Evolutionary conservation across 257 asterid species (phyloP), one percentile per base, ranked within the genome.

Genomic region (Solanum corneliomulleri): DNA sequence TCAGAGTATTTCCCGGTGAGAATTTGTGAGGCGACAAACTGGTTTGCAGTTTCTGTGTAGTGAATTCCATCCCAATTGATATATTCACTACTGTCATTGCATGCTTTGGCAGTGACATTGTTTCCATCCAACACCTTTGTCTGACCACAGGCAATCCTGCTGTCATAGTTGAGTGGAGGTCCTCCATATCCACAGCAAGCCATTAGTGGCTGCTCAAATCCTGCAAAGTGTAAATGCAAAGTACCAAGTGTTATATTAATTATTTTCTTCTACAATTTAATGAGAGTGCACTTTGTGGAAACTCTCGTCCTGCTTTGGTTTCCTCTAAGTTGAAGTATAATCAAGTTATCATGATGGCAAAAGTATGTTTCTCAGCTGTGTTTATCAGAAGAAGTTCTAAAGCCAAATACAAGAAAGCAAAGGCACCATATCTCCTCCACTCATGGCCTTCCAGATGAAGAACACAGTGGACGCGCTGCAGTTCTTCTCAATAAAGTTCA

Each of bases 111-210:
- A 10, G 98, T 93, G 37, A 95, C 89, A 20, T 93, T 89, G 86
- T 89, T 97, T 88, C 98, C 99, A 81, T 96, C 93, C 78, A 97
- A 14, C 83, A 91, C 92, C 88, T 94, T 96, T 3, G 98, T 96
- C 89, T 91, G 95, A 13, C 99, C 99, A 85, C 99, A 97, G 62
- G 95, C 15, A 18, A 97, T 74, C 68, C 96, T 91, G 78, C 94
- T 93, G 89, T 96, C 99, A 52, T 93, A 97, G 91, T 97, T 97
- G 89, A 95, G 76, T 7, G 99, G 99, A 16, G 98, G 94, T 39
- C 99, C 99, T 92, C 99, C 99, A 71, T 90, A 88, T 31, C 99
- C 99, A 87, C 99, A 97, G 89, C 99, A 97, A 29, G 97, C 98
- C 98, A 93, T 94, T 80, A 94, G 27, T 8, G 98, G 94, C 90